phyloP scores from a whole-genome alignment of 2,329 filamentous ascomycete genomes.

The Penicillium palitans region DNA sequence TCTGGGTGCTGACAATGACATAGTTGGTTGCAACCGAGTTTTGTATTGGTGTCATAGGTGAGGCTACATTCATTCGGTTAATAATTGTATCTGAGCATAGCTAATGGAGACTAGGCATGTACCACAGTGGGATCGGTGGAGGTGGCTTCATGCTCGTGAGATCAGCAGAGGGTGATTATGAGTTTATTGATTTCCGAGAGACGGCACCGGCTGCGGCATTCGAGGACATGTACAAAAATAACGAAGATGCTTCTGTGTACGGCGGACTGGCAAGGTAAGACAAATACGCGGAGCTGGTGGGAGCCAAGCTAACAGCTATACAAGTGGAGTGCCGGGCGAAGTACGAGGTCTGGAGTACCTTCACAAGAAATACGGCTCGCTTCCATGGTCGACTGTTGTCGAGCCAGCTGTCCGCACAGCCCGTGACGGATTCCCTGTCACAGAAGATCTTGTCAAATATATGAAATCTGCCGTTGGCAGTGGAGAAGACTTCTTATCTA shows the following conservation, averaged over 20 bases:
- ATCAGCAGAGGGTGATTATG: conserved; percentile 70
- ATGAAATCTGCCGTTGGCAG: conserved; percentile 58
- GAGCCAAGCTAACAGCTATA: conserved; percentile 3
- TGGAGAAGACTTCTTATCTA: conserved; percentile 65
- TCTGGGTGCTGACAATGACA: neutral
- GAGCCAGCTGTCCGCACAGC: conserved; percentile 73
- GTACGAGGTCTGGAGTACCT: conserved; percentile 76
- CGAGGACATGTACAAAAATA: conserved; percentile 80
- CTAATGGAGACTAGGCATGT: conserved; percentile 56
- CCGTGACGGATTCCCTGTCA: conserved; percentile 70
- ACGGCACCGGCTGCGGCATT: conserved; percentile 78
- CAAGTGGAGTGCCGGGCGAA: conserved; percentile 58
- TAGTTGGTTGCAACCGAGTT: conserved; percentile 70
- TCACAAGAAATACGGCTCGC: conserved; percentile 60
- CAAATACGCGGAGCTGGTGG: too few relatives aligned
- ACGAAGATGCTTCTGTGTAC: conserved; percentile 64
- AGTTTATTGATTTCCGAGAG: conserved; percentile 88
- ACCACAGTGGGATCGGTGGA: conserved; percentile 79
- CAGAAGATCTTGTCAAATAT: conserved; percentile 71
- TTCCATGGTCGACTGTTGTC: conserved; percentile 72
- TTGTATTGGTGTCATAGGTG: conserved; percentile 70
- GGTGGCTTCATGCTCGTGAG: conserved; percentile 88
- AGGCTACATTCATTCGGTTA: conserved; percentile 14
- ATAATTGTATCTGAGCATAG: neutral
- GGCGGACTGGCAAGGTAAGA: conserved; percentile 67